Conservation (phyloP, 2,329 filamentous ascomycete genomes). For the Claviceps capensis region DNA sequence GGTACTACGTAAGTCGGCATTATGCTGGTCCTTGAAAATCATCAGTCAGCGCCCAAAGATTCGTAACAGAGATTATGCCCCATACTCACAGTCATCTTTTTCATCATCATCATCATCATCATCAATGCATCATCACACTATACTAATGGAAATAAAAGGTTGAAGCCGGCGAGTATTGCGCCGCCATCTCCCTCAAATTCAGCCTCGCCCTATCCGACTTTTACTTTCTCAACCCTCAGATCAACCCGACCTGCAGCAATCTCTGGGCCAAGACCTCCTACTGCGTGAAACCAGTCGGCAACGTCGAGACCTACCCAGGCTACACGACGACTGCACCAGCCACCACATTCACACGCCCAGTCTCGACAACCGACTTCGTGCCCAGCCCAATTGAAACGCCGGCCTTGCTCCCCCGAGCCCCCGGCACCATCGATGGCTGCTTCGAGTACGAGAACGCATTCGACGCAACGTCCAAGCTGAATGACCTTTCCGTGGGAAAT, state of each 20-base stretch:
- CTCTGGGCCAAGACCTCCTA: not conserved
- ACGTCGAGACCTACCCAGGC: not conserved
- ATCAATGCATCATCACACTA: too few relatives aligned
- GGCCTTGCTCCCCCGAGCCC: not conserved
- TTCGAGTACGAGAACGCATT: not conserved
- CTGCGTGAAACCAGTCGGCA: not conserved
- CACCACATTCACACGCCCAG: not conserved
- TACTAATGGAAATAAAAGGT: not conserved
- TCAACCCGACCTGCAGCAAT: not conserved
- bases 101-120: too few relatives aligned
- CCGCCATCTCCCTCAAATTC: not conserved
- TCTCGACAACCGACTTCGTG: not conserved
- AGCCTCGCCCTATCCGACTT: slow-evolving; percentile 30
- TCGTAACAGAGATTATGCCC: too few relatives aligned
- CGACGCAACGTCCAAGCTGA: not conserved
- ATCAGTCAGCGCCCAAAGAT: too few relatives aligned
- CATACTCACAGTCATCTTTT: too few relatives aligned
- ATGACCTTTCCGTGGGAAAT: not conserved
- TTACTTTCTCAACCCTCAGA: slow-evolving; percentile 19
- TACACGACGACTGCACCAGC: not conserved
- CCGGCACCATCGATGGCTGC: not conserved
- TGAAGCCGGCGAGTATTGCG: not conserved
- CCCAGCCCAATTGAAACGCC: not conserved
- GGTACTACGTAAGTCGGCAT: not conserved
- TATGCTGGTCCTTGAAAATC: too few relatives aligned